These are phyloP conservation scores for Fusarium anguioides DNA, from an alignment of 2,329 filamentous ascomycete genomes.

Conservation along the genomic window DNA sequence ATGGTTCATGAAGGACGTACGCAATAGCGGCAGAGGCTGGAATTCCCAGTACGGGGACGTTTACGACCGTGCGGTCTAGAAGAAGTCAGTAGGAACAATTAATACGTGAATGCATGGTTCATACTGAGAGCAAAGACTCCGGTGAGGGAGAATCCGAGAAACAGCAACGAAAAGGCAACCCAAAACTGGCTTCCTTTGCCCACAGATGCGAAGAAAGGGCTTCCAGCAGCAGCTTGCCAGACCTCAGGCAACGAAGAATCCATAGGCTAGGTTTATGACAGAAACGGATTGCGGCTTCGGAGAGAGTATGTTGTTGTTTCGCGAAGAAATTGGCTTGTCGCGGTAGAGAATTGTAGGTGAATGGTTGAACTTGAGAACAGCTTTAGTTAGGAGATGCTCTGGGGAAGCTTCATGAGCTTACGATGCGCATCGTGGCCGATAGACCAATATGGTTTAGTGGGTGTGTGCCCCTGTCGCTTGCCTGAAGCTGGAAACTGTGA, in stretches of 20 bases:
- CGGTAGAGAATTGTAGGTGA: conserved; percentile 9
- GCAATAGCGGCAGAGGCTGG: conserved; percentile 90
- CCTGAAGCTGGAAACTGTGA: conserved; percentile 27
- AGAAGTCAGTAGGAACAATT: conserved; percentile 32
- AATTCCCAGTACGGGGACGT: conserved; percentile 80
- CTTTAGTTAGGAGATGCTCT: conserved; percentile 37
- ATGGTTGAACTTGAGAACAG: conserved; percentile 15
- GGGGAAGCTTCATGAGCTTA: conserved; percentile 46
- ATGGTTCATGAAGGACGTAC: conserved; percentile 64
- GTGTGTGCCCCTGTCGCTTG: not conserved
- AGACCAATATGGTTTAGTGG: conserved; percentile 49
- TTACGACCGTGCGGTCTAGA: conserved; percentile 83
- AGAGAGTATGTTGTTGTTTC: not conserved
- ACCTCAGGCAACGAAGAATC: conserved; percentile 86
- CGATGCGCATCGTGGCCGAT: conserved; percentile 52
- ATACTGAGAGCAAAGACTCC: conserved; percentile 89
- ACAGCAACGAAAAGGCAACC: conserved; percentile 80
- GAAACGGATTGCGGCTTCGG: not conserved
- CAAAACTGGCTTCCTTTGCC: conserved; percentile 87
- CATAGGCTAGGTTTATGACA: conserved; percentile 62
- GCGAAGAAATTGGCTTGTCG: not conserved
- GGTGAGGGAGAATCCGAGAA: conserved; percentile 77
- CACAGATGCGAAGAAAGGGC: conserved; percentile 83
- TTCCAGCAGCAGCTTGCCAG: conserved; percentile 92
- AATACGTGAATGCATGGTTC: conserved; percentile 35